phyloP scores from a whole-genome alignment of 345 rosid species.

The Limnanthes douglasii region DNA sequence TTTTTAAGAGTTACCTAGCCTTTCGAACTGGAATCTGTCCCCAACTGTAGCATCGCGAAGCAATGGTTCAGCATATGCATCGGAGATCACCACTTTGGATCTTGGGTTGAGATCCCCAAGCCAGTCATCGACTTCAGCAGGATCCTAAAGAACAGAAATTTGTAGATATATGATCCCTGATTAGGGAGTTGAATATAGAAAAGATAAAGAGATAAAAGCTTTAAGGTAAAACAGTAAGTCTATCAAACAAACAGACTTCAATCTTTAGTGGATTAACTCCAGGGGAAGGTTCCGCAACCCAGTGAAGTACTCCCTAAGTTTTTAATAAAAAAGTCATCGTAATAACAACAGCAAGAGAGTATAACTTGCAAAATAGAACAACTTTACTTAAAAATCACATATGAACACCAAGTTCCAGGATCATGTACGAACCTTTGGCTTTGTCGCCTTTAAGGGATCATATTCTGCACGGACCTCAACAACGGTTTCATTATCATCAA shows the following conservation, averaged over 20 bases:
- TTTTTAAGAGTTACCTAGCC: too few relatives aligned
- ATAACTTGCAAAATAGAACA: constrained; percentile 9
- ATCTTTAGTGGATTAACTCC: constrained; percentile 54
- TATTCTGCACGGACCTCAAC: constrained; percentile 69
- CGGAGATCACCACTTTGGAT: constrained; percentile 47
- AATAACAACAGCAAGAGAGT: too few relatives aligned
- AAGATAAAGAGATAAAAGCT: constrained; percentile 21
- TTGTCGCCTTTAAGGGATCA: constrained; percentile 70
- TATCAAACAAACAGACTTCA: constrained; percentile 93
- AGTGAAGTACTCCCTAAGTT: constrained; percentile 99
- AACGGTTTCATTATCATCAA: constrained; percentile 64
- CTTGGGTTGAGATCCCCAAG: constrained; percentile 55
- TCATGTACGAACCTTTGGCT: constrained; percentile 55
- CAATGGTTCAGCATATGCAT: constrained; percentile 47
- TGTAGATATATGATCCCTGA: constrained; percentile 6
- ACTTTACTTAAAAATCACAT: constrained; percentile 1
- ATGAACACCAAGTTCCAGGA: not conserved
- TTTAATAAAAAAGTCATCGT: too few relatives aligned
- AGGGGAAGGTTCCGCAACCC: constrained; percentile 69
- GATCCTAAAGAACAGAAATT: too few relatives aligned
- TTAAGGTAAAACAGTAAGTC: constrained; percentile 68
- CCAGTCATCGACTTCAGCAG: constrained; percentile 77
- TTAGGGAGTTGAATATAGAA: not conserved
- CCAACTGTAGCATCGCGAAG: constrained; percentile 45
- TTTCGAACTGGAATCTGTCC: constrained; percentile 77